Conservation (phyloP, 2,329 filamentous ascomycete genomes). For the Cladosporium oxysporum region DNA sequence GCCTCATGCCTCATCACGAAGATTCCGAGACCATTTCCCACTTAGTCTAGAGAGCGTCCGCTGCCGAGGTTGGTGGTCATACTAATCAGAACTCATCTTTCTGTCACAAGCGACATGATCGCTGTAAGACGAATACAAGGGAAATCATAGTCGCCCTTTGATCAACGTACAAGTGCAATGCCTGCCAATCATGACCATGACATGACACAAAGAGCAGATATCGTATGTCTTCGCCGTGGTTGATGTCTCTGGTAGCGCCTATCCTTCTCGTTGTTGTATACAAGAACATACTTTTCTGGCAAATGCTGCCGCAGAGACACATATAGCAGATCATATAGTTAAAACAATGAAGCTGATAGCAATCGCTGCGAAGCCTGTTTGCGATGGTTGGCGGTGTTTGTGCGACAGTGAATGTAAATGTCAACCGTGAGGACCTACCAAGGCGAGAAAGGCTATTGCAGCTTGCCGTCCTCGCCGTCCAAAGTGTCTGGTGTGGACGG, state of each 20-base stretch:
- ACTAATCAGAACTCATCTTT: not conserved
- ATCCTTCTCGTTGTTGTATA: not conserved
- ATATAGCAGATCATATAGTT: not conserved
- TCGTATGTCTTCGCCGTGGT: not conserved
- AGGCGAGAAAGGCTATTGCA: conserved; percentile 1
- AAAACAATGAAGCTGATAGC: not conserved
- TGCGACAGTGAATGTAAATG: not conserved
- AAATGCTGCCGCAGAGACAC: not conserved
- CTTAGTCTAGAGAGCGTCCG: not conserved
- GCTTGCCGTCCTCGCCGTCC: not conserved
- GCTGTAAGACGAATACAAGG: not conserved
- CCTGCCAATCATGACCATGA: not conserved
- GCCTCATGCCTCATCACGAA: not conserved
- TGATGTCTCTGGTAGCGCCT: not conserved
- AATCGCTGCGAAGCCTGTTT: not conserved
- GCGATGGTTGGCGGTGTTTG: not conserved
- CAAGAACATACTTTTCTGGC: not conserved
- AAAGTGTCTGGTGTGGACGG: not conserved
- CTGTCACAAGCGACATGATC: not conserved
- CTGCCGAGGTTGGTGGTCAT: not conserved
- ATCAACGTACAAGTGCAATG: not conserved
- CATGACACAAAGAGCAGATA: not conserved
- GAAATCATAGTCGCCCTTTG: not conserved
- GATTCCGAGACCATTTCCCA: not conserved
- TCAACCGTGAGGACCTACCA: not conserved